Conservation (phyloP, 306 rosid species). For the Rosa rugosa region DNA sequence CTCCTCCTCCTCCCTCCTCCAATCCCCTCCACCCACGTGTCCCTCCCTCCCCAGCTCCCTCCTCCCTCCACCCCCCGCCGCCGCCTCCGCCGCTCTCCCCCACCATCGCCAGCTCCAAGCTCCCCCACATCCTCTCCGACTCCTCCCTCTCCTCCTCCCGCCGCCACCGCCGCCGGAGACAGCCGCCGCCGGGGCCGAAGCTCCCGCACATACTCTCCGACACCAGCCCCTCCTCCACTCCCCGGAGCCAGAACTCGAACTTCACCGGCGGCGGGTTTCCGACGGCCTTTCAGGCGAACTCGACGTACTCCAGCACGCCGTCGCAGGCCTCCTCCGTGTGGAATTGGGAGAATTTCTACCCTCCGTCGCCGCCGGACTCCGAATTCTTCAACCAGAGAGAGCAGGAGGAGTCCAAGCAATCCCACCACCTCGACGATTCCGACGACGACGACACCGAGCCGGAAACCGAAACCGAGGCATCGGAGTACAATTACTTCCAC, state of each 20-base stretch:
- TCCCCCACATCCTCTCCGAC: conserved; percentile 55
- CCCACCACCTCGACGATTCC: conserved; percentile 1
- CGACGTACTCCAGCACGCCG: conserved; percentile 83
- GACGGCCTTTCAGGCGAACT: conserved; percentile 62
- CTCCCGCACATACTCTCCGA: conserved; percentile 95
- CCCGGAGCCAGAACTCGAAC: conserved; percentile 52
- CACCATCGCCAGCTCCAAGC: conserved; percentile 59
- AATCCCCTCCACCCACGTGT: conserved; percentile 35
- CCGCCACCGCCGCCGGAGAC: conserved; percentile 35
- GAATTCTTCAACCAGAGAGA: conserved; percentile 60
- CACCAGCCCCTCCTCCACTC: conserved; percentile 63
- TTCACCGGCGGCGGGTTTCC: conserved; percentile 47
- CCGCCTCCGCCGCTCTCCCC: conserved; percentile 44
- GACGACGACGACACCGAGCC: conserved; percentile 3
- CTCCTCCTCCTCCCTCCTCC: conserved; percentile 16
- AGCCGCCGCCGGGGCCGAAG: conserved; percentile 51
- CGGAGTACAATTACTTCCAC: conserved; percentile 51
- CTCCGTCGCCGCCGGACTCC: conserved; percentile 93
- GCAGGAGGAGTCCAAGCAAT: conserved; percentile 2
- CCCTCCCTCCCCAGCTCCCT: conserved; percentile 44
- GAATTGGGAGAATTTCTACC: conserved; percentile 96
- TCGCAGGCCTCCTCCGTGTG: conserved; percentile 90
- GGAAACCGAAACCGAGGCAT: conserved; percentile 47
- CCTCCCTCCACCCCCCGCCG: conserved; percentile 43
- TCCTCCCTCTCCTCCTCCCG: conserved; percentile 35